Conservation (phyloP, 257 asterid species). For the Fraxinus pennsylvanica region DNA sequence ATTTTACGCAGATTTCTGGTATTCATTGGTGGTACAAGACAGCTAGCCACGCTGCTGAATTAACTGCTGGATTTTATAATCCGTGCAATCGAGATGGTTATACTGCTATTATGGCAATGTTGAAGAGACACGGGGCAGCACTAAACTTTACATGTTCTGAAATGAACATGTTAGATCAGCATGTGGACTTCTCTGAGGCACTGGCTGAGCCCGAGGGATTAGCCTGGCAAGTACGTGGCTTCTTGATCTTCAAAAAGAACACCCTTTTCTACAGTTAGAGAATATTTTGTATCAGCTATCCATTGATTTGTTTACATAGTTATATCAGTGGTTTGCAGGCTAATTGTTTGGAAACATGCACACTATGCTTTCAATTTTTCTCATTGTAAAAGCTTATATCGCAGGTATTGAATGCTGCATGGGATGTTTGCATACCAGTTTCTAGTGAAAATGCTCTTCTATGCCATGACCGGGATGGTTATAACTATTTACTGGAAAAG, state of each 20-base stretch:
- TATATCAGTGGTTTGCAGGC: not conserved
- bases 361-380: conserved; percentile 4
- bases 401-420: conserved; percentile 58
- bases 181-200: conserved; percentile 37
- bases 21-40: conserved; percentile 96
- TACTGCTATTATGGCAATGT: conserved; percentile 58
- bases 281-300: not conserved
- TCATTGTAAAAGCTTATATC: conserved; percentile 25
- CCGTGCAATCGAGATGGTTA: conserved; percentile 80
- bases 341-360: not conserved
- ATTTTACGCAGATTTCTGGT: conserved; percentile 65
- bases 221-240: conserved; percentile 80
- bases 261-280: conserved; percentile 1
- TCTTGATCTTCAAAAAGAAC: not conserved
- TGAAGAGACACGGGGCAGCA: conserved; percentile 67
- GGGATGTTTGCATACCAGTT: conserved; percentile 38
- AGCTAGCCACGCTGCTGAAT: conserved; percentile 92
- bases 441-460: conserved; percentile 41
- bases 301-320: not conserved
- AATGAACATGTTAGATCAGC: conserved; percentile 51
- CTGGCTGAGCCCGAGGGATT: conserved; percentile 68
- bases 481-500: conserved; percentile 61
- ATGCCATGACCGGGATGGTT: conserved; percentile 54
- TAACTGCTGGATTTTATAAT: conserved; percentile 77
- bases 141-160: conserved; percentile 55